These are phyloP conservation scores for Tephrocybe sp. DNA, from an alignment of 768 basidiomycete genomes.

Conservation along the genomic window DNA sequence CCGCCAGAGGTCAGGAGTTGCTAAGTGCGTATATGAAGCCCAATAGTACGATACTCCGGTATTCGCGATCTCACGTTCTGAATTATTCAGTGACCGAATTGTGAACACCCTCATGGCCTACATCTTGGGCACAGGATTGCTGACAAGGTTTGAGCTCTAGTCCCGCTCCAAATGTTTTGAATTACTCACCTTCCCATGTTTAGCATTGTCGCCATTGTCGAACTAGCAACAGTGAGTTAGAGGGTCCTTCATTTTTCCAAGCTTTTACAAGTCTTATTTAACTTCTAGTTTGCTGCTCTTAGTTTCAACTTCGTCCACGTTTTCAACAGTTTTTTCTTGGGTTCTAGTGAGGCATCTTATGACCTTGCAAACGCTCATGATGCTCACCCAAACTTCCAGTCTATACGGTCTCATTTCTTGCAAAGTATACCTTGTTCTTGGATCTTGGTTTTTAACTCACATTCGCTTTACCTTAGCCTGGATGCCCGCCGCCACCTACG, in stretches of 20 bases:
- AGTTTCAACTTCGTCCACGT: not conserved
- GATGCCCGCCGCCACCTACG: slow-evolving; percentile 1
- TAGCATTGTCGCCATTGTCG: not conserved
- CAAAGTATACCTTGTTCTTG: not conserved
- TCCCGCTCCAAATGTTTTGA: too few species aligned
- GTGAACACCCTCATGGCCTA: not conserved
- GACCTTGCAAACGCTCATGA: too few species aligned
- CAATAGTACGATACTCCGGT: not conserved
- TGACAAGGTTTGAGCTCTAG: not conserved
- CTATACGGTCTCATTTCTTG: slow-evolving; percentile 2
- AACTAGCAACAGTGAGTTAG: not conserved
- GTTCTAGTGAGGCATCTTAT: not conserved
- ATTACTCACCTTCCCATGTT: too few species aligned
- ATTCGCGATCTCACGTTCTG: not conserved
- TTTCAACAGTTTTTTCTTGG: not conserved
- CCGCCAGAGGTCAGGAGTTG: not conserved
- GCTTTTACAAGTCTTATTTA: not conserved
- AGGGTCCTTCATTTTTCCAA: not conserved
- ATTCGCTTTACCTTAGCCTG: not conserved
- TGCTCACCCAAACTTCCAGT: not conserved
- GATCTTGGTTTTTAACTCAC: not conserved
- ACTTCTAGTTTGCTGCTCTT: not conserved
- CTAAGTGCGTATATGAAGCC: not conserved
- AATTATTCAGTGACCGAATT: not conserved
- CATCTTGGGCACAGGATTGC: not conserved